Percentiles rank a stretch among this genome's conserved stretches.
phyloP scores from a whole-genome alignment of 768 basidiomycete genomes.

The Xerocomus spinulosus region DNA sequence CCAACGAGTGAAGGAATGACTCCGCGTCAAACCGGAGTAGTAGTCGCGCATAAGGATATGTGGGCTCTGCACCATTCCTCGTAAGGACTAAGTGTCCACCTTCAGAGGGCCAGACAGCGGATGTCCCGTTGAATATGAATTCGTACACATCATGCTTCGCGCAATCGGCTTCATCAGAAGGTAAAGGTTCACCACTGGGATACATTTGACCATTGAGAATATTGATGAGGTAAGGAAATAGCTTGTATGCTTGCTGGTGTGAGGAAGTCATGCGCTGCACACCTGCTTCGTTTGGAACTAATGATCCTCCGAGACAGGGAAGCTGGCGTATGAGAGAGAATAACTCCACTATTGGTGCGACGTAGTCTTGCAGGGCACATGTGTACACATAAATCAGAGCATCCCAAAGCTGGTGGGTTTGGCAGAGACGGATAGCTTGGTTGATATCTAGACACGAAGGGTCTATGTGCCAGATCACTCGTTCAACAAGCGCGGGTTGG shows the following conservation, averaged over 20 bases:
- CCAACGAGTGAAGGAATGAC: slow-evolving; percentile 88
- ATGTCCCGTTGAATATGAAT: slow-evolving; percentile 82
- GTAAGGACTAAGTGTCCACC: slow-evolving; percentile 74
- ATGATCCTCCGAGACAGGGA: background rate
- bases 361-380: slow-evolving; percentile 80
- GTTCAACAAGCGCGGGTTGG: slow-evolving; percentile 74
- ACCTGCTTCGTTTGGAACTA: slow-evolving; percentile 6
- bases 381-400: slow-evolving; percentile 94
- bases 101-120: slow-evolving; percentile 75
- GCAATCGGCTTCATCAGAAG: slow-evolving; percentile 54
- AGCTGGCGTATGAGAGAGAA: slow-evolving; percentile 65
- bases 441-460: slow-evolving; percentile 89
- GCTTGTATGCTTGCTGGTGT: slow-evolving; percentile 79
- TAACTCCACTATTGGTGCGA: slow-evolving; percentile 83
- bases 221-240: slow-evolving; percentile 84
- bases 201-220: slow-evolving; percentile 80
- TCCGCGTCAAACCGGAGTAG: slow-evolving; percentile 89
- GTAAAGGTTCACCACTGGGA: slow-evolving; percentile 74
- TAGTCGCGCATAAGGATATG: slow-evolving; percentile 85
- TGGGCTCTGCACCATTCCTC: slow-evolving; percentile 67
- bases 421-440: slow-evolving; percentile 84
- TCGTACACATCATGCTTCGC: slow-evolving; percentile 75
- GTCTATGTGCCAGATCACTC: slow-evolving; percentile 94
- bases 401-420: slow-evolving; percentile 80
- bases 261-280: slow-evolving; percentile 17